Conservation (phyloP, 1,139 yeast species). For the Yamadazyma aaseri region DNA sequence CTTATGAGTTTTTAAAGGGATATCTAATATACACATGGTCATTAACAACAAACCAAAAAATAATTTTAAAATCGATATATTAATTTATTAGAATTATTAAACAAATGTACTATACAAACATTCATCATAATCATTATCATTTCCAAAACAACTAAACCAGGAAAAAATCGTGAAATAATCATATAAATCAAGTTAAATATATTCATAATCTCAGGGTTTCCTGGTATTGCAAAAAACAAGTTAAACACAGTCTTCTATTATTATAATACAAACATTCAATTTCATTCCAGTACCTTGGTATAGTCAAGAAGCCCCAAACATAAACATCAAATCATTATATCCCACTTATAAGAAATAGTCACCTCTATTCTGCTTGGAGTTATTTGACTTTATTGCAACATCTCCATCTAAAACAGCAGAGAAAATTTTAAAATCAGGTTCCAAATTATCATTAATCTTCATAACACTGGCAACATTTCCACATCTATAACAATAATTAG, state of each 20-base stretch:
- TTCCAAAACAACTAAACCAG: constrained; percentile 4
- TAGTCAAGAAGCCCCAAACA: background rate
- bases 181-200: too few relatives aligned
- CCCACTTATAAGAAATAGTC: constrained; percentile 70
- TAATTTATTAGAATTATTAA: constrained; percentile 10
- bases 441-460: constrained; percentile 86
- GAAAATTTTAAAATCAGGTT: constrained; percentile 89
- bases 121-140: constrained; percentile 14
- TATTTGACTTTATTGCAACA: constrained; percentile 63
- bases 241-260: constrained; percentile 3
- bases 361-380: constrained; percentile 72
- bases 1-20: too few relatives aligned
- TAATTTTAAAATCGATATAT: constrained; percentile 2
- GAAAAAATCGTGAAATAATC: too few relatives aligned
- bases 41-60: too few relatives aligned
- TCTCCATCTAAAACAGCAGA: constrained; percentile 95
- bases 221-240: too few relatives aligned
- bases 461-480: constrained; percentile 98
- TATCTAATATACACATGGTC: too few relatives aligned
- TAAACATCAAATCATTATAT: background rate
- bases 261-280: constrained; percentile 3
- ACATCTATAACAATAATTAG: constrained; percentile 95
- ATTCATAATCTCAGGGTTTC: too few relatives aligned
- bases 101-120: constrained; percentile 16
- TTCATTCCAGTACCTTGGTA: background rate